Evolutionary conservation across 1,284 basidiomycete species (phyloP).

Genomic region (Ustilago shanxiensis): DNA sequence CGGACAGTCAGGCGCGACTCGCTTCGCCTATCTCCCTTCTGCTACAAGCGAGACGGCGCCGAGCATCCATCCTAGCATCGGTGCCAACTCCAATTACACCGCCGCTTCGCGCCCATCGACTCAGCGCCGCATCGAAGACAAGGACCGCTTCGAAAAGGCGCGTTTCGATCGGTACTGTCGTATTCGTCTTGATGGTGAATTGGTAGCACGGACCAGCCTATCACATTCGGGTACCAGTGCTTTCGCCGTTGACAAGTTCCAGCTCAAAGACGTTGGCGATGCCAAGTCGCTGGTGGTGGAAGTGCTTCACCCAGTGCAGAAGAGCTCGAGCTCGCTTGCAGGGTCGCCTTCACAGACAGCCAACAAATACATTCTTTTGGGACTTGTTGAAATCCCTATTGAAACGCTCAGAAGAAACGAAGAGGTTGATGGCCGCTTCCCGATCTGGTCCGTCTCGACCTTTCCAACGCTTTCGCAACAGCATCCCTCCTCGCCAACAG

Average conservation of each 20-base stretch:
- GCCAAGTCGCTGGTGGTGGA: constrained; percentile 51
- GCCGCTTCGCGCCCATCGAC: constrained; percentile 8
- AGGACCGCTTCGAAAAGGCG: constrained; percentile 36
- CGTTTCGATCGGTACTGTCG: constrained; percentile 58
- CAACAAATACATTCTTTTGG: constrained; percentile 51
- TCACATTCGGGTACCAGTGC: constrained; percentile 16
- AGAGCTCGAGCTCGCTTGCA: constrained; percentile 24
- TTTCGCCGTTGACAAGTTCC: constrained; percentile 54
- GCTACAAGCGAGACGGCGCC: constrained; percentile 16
- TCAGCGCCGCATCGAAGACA: constrained; percentile 32
- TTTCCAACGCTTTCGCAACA: constrained; percentile 10
- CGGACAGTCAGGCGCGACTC: constrained; percentile 31
- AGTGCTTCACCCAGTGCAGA: constrained; percentile 49
- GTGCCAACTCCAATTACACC: constrained; percentile 12
- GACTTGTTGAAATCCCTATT: constrained; percentile 58
- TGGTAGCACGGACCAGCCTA: constrained; percentile 55
- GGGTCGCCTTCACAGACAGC: constrained; percentile 18
- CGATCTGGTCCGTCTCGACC: constrained; percentile 56
- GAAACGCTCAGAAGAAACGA: constrained; percentile 62
- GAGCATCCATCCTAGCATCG: constrained; percentile 2
- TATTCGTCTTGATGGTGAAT: constrained; percentile 52
- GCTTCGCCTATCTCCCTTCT: constrained; percentile 13
- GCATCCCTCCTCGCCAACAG: constrained; percentile 3
- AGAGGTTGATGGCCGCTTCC: constrained; percentile 61
- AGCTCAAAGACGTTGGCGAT: constrained; percentile 47